Evolutionary conservation across 208 protist genomes (phyloP).

Genomic region (Trypanosomatidae sp.): DNA sequence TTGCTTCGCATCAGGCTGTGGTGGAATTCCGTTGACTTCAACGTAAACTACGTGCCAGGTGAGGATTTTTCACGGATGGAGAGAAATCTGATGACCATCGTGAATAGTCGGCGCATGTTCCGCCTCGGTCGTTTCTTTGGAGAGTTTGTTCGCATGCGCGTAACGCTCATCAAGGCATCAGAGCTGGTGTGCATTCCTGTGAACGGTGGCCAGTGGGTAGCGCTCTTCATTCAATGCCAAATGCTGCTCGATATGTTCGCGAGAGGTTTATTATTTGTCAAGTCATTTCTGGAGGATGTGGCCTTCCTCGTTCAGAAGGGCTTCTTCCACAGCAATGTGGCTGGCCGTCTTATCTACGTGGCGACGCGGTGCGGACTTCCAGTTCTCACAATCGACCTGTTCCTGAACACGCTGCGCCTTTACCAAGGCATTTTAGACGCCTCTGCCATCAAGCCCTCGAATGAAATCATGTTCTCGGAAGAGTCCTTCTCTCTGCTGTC

Average conservation of each 20-base stretch:
- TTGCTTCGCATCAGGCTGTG: conserved; percentile 80
- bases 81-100: conserved; percentile 90
- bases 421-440: conserved; percentile 85
- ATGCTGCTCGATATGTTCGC: conserved; percentile 91
- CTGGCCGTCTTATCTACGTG: conserved; percentile 73
- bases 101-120: conserved; percentile 89
- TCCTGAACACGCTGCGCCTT: conserved; percentile 85
- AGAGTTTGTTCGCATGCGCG: conserved; percentile 89
- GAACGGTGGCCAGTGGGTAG: conserved; percentile 74
- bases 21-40: conserved; percentile 78
- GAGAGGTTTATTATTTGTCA: conserved; percentile 73
- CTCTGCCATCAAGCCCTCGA: conserved; percentile 36
- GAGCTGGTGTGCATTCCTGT: conserved; percentile 88
- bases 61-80: conserved; percentile 76
- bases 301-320: conserved; percentile 89
- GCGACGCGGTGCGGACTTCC: conserved; percentile 73
- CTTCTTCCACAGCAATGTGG: conserved; percentile 87
- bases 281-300: conserved; percentile 88
- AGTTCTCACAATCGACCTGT: conserved; percentile 86
- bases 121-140: conserved; percentile 86
- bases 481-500: conserved; percentile 87
- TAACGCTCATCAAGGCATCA: conserved; percentile 86
- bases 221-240: conserved; percentile 90
- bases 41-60: conserved; percentile 74
- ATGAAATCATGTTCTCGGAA: conserved; percentile 64